Percentiles rank a stretch among this genome's conserved stretches.
Evolutionary conservation across 768 basidiomycete species (phyloP).

Genomic region (Trametes cinnabarina): DNA sequence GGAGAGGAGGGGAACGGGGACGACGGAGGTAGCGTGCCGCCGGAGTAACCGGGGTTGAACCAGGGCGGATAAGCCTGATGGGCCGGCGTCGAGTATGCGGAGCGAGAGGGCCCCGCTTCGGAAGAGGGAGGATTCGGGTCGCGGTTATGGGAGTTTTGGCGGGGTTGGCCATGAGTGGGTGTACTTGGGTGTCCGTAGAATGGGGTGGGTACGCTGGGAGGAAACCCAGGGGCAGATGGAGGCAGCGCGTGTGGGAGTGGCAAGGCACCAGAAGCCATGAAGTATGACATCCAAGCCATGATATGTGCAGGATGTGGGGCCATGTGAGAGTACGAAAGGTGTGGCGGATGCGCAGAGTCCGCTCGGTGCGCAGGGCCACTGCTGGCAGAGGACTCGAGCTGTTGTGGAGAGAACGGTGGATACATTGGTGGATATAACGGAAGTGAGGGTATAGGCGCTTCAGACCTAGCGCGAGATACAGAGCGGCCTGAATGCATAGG

Average conservation of each 20-base stretch:
- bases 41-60: slow-evolving; percentile 46
- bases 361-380: background rate
- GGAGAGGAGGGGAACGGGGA: slow-evolving; percentile 45
- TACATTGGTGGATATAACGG: background rate
- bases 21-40: slow-evolving; percentile 50
- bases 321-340: background rate
- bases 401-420: background rate
- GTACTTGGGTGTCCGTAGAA: slow-evolving; percentile 16
- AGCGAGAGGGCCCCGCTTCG: slow-evolving; percentile 23
- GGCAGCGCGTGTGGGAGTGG: slow-evolving; percentile 17
- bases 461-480: background rate
- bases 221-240: slow-evolving; percentile 9
- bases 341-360: background rate
- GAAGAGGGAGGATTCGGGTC: slow-evolving; percentile 32
- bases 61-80: slow-evolving; percentile 38
- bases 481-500: background rate
- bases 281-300: slow-evolving; percentile 39
- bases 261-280: slow-evolving; percentile 32
- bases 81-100: slow-evolving; percentile 38
- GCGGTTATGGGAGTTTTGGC: background rate
- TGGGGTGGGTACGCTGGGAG: slow-evolving; percentile 9
- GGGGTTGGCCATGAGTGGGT: slow-evolving; percentile 15
- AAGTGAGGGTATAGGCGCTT: slow-evolving; percentile 1
- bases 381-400: background rate
- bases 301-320: background rate